Evolutionary conservation across 257 asterid genomes (phyloP).

Genomic region (Plantago major): DNA sequence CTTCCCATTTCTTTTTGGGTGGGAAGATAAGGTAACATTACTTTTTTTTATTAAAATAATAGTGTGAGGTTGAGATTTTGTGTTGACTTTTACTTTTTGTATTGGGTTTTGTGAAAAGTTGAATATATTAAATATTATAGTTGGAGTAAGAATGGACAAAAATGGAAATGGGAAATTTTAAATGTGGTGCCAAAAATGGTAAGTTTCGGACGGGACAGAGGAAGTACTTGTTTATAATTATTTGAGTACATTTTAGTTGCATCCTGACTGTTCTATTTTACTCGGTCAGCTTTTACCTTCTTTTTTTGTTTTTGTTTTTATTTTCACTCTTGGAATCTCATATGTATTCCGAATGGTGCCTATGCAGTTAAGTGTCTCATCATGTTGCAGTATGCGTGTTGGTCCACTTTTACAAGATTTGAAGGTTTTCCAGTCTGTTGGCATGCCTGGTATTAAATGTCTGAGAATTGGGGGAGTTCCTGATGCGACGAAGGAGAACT

Average conservation of each 20-base stretch:
- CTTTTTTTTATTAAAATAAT: too few species aligned
- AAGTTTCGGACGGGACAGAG: too few species aligned
- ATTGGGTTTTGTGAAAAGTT: too few species aligned
- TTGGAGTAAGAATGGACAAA: too few species aligned
- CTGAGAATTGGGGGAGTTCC: slow-evolving; percentile 48
- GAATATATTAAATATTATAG: too few species aligned
- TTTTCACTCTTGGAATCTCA: neutral
- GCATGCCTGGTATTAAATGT: slow-evolving; percentile 49
- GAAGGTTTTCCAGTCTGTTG: slow-evolving; percentile 45
- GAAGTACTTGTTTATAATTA: too few species aligned
- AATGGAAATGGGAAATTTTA: too few species aligned
- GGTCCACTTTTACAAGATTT: slow-evolving; percentile 41
- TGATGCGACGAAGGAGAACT: slow-evolving; percentile 43
- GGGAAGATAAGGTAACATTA: too few species aligned
- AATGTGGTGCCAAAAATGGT: too few species aligned
- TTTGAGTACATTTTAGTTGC: neutral
- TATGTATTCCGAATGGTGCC: neutral
- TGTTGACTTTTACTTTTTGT: too few species aligned
- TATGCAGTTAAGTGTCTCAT: slow-evolving; percentile 65
- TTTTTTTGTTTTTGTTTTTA: neutral
- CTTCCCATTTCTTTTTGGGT: too few species aligned
- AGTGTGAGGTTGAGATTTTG: too few species aligned
- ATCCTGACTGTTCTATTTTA: neutral
- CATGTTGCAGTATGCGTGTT: slow-evolving; percentile 41
- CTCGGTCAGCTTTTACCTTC: neutral